Evolutionary conservation across 345 rosid genomes (phyloP).

Genomic region (Crucihimalaya himalaica): DNA sequence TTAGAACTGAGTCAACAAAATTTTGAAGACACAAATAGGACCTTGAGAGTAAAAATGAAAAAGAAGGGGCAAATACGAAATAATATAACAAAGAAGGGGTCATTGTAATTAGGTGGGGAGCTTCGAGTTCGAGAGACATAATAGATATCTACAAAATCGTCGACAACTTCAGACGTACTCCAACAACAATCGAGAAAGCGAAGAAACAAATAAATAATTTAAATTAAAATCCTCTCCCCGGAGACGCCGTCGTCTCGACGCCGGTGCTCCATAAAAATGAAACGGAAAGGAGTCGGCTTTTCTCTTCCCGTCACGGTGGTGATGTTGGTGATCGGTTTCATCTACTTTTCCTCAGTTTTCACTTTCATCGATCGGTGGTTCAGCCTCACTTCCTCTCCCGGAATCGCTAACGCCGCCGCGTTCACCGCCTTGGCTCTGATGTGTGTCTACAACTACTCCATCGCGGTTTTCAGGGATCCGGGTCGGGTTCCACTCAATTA

Average conservation of each 20-base stretch:
- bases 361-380: conserved; percentile 88
- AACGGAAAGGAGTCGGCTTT: conserved; percentile 49
- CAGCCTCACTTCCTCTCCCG: conserved; percentile 79
- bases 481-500: conserved; percentile 74
- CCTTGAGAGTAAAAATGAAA: background rate
- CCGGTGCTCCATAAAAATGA: conserved; percentile 74
- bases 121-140: conserved; percentile 26
- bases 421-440: conserved; percentile 72
- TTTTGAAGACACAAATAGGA: background rate
- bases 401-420: conserved; percentile 66
- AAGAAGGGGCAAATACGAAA: background rate
- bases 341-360: conserved; percentile 74
- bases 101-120: conserved; percentile 15
- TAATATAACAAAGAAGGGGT: conserved; percentile 8
- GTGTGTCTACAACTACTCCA: conserved; percentile 60
- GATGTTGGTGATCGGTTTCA: conserved; percentile 58
- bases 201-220: background rate
- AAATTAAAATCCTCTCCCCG: conserved; percentile 26
- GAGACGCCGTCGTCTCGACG: conserved; percentile 73
- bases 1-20: background rate
- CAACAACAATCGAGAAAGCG: conserved; percentile 25
- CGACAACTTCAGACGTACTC: conserved; percentile 33
- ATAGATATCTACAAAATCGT: conserved; percentile 22
- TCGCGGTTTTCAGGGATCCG: conserved; percentile 75
- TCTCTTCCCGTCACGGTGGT: conserved; percentile 75